Base-by-base conservation (phyloP, 495 filamentous ascomycete species). In the Xylaria acuta region DNA sequence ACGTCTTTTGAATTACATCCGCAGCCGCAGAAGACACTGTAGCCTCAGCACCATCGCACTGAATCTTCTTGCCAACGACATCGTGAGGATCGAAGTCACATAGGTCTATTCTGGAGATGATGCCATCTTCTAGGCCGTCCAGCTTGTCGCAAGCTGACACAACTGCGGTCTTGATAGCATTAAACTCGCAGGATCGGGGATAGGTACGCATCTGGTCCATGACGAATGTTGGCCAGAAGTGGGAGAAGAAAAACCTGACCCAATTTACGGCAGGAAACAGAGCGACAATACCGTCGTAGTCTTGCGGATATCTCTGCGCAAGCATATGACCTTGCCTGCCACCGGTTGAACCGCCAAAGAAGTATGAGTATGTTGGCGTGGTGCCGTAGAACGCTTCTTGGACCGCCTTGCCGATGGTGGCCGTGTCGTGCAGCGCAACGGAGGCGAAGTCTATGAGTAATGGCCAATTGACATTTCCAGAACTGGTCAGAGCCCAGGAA, bases 381-480 rank as follows among this genome's bases (percentile, higher is more conserved):
- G 73, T 20, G 12, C 79, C 78, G 67, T 84, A 84, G 69, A 77
- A 81, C 0, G 67, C 70, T n/a, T 72, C 58, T 0, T 74, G 41
- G 0, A 78, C 34, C 27, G 49, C 62, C 67, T 80, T 80, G 2
- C 70, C 72, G 36, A 78, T 67, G 9, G 32, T 67, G 32, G 64
- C 64, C 32, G 64, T 67, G 32, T 79, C 77, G 47, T 76, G 72
- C 4, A 82, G 72, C 3, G 74, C 71, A 11, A 70, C 73, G 9
- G 77, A 82, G 0, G 75, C 81, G 56, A 86, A 80, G 72, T 88
- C 77, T 16, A 82, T 66, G 20, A 88, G 60, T 0, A 70, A 53
- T 25, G 80, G 75, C 66, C 77, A 74, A 62, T 88, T 79, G 22
- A 85, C 75, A 41, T 87, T 84, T 3, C 85, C 85, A 0, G 81